phyloP scores from a whole-genome alignment of 2,329 filamentous ascomycete species.

The Fusarium proliferatum region DNA sequence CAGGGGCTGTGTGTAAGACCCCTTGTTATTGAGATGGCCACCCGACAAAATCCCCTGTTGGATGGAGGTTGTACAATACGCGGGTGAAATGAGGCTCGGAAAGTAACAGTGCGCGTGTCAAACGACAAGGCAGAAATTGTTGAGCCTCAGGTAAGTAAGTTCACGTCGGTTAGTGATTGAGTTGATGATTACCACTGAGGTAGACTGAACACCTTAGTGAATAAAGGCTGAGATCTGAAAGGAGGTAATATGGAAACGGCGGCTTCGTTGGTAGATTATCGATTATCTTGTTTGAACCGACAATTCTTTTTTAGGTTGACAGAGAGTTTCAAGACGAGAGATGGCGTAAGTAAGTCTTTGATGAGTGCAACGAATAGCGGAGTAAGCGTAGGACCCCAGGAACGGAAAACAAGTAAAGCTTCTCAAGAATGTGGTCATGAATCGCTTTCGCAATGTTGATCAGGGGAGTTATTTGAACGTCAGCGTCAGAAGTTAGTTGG shows the following conservation, averaged over 20 bases:
- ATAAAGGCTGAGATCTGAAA: background rate
- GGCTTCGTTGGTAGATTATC: background rate
- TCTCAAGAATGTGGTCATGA: slow-evolving; percentile 15
- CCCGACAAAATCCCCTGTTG: background rate
- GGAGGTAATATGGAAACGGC: background rate
- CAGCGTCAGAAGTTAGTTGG: slow-evolving; percentile 28
- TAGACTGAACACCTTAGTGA: background rate
- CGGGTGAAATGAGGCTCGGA: slow-evolving; percentile 19
- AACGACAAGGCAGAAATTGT: slow-evolving; percentile 18
- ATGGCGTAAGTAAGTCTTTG: slow-evolving; percentile 12
- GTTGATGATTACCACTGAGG: background rate
- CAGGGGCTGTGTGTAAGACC: slow-evolving; percentile 24
- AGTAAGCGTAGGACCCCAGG: background rate
- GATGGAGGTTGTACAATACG: slow-evolving; percentile 17
- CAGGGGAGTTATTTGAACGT: slow-evolving; percentile 16
- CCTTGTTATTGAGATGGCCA: slow-evolving; percentile 10
- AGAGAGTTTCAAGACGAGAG: background rate
- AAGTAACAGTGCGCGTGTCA: slow-evolving; percentile 20
- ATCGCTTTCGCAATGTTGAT: slow-evolving; percentile 8
- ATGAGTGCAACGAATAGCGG: background rate
- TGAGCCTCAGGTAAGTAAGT: slow-evolving; percentile 11
- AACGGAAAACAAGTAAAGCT: background rate
- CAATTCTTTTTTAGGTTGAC: background rate
- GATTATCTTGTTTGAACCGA: slow-evolving; percentile 1
- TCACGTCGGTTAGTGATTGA: background rate